phyloP scores from a whole-genome alignment of 495 filamentous ascomycete genomes.

The Letharia columbiana region DNA sequence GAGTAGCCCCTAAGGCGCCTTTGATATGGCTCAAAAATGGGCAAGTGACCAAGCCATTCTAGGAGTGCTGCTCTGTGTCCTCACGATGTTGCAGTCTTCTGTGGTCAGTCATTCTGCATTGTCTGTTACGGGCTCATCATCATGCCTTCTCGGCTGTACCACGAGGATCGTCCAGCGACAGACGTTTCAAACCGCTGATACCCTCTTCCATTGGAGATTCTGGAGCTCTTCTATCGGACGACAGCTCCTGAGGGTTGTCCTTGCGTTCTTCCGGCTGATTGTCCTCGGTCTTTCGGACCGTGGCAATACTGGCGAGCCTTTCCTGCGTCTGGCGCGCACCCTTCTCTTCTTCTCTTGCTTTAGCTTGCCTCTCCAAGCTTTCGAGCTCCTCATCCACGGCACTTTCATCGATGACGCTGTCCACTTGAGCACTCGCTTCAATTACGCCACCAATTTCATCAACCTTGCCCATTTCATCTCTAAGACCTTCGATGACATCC shows the following conservation, averaged over 20 bases:
- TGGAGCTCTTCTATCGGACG: neutral
- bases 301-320: slow-evolving; percentile 36
- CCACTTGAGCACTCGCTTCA: slow-evolving; percentile 45
- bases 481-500: slow-evolving; percentile 60
- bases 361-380: slow-evolving; percentile 60
- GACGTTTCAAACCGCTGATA: slow-evolving; percentile 29
- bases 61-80: neutral
- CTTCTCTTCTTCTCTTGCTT: slow-evolving; percentile 44
- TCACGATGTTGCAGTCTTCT: neutral
- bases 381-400: slow-evolving; percentile 88
- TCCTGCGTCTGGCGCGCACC: slow-evolving; percentile 39
- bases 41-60: neutral
- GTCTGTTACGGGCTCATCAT: neutral
- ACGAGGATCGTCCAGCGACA: slow-evolving; percentile 30
- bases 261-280: neutral
- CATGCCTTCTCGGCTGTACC: neutral
- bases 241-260: neutral
- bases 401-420: slow-evolving; percentile 59
- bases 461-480: slow-evolving; percentile 70
- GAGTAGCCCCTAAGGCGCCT: neutral
- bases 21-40: neutral
- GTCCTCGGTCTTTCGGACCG: neutral
- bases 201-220: slow-evolving; percentile 13
- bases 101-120: neutral
- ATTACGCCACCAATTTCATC: slow-evolving; percentile 77